Conservation (phyloP, 352 stramenopile genomes). For the Globisporangium solare region DNA sequence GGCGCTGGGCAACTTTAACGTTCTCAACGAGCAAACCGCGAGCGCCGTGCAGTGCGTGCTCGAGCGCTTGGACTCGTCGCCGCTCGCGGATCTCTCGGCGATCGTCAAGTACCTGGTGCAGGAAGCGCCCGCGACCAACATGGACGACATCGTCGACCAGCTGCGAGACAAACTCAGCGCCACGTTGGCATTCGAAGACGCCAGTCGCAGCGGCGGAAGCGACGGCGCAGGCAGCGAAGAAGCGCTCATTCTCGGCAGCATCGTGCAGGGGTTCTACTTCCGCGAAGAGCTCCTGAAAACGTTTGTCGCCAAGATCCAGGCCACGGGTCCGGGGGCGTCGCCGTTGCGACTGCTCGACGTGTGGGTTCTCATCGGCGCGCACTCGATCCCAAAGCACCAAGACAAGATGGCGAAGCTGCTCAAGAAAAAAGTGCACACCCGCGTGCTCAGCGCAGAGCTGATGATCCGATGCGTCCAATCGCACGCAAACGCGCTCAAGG, state of each 20-base stretch:
- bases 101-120: constrained; percentile 66
- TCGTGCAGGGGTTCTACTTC: constrained; percentile 54
- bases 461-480: constrained; percentile 26
- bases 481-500: constrained; percentile 35
- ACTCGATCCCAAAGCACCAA: constrained; percentile 37
- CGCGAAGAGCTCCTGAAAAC: constrained; percentile 41
- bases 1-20: constrained; percentile 59
- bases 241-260: constrained; percentile 36
- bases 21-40: constrained; percentile 33
- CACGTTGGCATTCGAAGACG: constrained; percentile 25
- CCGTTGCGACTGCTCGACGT: constrained; percentile 39
- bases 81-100: constrained; percentile 37
- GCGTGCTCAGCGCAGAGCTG: constrained; percentile 21
- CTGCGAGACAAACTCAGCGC: constrained; percentile 48
- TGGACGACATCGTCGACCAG: constrained; percentile 33
- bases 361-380: constrained; percentile 36
- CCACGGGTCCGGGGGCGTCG: neutral
- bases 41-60: constrained; percentile 38
- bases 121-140: constrained; percentile 28
- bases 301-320: constrained; percentile 29
- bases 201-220: neutral
- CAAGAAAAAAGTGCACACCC: constrained; percentile 31
- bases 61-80: constrained; percentile 44
- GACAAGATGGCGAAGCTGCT: constrained; percentile 37
- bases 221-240: constrained; percentile 28